Percentiles rank a stretch among this genome's conserved stretches.
These are phyloP conservation scores for Hypericum androsaemum DNA, from an alignment of 345 rosid genomes.

Conservation along the genomic window DNA sequence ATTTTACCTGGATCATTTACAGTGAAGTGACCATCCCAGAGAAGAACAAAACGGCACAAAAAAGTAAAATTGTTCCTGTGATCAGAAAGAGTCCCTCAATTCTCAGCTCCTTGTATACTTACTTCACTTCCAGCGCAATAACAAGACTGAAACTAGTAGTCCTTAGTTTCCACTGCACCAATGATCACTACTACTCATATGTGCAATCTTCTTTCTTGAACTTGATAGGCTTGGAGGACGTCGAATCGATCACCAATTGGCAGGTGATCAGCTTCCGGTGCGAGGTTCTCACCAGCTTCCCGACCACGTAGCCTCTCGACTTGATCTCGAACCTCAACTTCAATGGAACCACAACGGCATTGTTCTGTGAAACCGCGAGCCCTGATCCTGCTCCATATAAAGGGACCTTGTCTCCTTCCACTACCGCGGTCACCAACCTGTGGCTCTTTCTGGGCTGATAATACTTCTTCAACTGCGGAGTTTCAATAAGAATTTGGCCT, in stretches of 20 bases:
- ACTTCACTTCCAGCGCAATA: no score
- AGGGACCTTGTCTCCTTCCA: slow-evolving; percentile 62
- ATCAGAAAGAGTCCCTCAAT: no score
- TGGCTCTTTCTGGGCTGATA: slow-evolving; percentile 64
- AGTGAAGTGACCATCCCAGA: no score
- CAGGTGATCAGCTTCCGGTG: slow-evolving; percentile 48
- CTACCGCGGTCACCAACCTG: slow-evolving; percentile 36
- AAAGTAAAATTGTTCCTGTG: no score
- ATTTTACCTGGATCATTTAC: no score
- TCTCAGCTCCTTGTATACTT: no score
- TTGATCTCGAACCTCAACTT: slow-evolving; percentile 41
- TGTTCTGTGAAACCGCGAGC: slow-evolving; percentile 32
- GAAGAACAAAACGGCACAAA: no score
- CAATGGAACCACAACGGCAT: slow-evolving; percentile 39
- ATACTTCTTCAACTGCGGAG: slow-evolving; percentile 70
- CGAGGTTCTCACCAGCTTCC: slow-evolving; percentile 59
- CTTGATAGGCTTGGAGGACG: slow-evolving; percentile 38
- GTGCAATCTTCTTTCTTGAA: slow-evolving; percentile 31
- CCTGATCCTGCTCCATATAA: slow-evolving; percentile 71
- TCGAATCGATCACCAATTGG: slow-evolving; percentile 48
- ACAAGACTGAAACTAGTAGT: no score
- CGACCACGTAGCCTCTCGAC: slow-evolving; percentile 67
- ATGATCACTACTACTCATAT: no score
- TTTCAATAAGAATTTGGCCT: no score
- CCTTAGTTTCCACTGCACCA: no score